Conservation (phyloP, 2,329 filamentous ascomycete genomes). For the Aspergillus costaricaensis region DNA sequence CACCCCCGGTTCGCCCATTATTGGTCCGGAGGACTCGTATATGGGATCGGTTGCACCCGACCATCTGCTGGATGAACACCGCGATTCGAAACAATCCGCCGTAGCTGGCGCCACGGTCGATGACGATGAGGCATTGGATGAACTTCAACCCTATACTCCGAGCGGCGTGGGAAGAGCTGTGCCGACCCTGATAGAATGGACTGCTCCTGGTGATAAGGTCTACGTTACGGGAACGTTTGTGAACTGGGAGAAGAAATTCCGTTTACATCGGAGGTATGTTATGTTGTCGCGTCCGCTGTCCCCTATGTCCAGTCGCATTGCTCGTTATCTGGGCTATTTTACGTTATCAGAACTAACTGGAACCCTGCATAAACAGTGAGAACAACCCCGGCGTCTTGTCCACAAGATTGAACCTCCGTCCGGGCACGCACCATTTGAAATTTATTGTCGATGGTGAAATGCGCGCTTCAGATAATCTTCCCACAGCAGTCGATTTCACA, state of each 20-base stretch:
- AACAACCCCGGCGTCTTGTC: conserved; percentile 64
- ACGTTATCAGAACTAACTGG: conserved; percentile 17
- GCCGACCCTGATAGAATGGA: conserved; percentile 84
- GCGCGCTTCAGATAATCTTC: conserved; percentile 81
- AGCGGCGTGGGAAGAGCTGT: conserved; percentile 77
- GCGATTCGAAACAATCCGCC: conserved; percentile 59
- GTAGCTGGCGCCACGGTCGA: conserved; percentile 58
- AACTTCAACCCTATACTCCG: conserved; percentile 64
- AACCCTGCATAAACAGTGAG: conserved; percentile 34
- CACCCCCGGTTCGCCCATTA: conserved; percentile 86
- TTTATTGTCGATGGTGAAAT: conserved; percentile 95
- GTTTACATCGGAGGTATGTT: conserved; percentile 80
- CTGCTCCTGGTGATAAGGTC: conserved; percentile 77
- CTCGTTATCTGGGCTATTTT: not conserved
- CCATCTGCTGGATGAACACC: conserved; percentile 49
- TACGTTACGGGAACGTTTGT: conserved; percentile 98
- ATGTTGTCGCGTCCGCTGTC: not conserved
- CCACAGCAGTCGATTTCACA: conserved; percentile 95
- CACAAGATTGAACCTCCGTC: conserved; percentile 77
- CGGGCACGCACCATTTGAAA: conserved; percentile 93
- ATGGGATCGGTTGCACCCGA: conserved; percentile 50
- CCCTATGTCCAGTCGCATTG: not conserved
- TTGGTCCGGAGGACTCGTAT: conserved; percentile 65
- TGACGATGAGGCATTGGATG: conserved; percentile 77
- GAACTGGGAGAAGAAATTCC: conserved; percentile 93